A percentile compares a stretch with the other conserved stretches of the same genome.
These are phyloP conservation scores for Heliosperma pusillum DNA, from an alignment of 148 eudicot species.

Conservation along the genomic window DNA sequence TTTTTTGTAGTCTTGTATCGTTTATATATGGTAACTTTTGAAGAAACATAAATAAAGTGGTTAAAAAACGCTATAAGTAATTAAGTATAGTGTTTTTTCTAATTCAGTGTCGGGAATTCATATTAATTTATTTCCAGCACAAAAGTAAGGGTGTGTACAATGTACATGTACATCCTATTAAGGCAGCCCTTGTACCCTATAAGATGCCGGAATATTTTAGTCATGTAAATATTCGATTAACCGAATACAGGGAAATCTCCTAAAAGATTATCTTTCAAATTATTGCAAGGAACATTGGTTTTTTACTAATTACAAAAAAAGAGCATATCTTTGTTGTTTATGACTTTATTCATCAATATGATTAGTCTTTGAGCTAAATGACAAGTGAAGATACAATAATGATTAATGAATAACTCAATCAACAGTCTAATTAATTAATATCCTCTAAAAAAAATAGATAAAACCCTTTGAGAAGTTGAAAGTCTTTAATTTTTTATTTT, in stretches of 20 bases:
- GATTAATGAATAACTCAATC: conserved; percentile 15
- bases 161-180: too few species aligned
- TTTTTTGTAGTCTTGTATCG: background rate
- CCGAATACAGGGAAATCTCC: background rate
- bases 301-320: background rate
- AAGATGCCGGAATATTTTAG: too few species aligned
- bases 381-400: conserved; percentile 30
- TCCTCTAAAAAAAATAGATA: background rate
- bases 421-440: background rate
- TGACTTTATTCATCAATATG: conserved; percentile 9
- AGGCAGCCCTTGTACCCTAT: too few species aligned
- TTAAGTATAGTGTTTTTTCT: too few species aligned
- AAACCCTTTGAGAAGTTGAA: background rate
- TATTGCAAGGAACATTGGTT: background rate
- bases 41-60: too few species aligned
- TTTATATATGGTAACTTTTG: too few species aligned
- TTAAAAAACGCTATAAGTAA: too few species aligned
- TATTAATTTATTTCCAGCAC: too few species aligned
- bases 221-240: background rate
- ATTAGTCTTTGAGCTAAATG: conserved; percentile 21
- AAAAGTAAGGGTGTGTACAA: too few species aligned
- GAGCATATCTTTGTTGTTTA: background rate
- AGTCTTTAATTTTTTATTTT: conserved; percentile 14
- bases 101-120: too few species aligned
- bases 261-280: conserved; percentile 1